These are phyloP conservation scores for Luffa aegyptiaca DNA, from an alignment of 306 rosid species.

Conservation along the genomic window DNA sequence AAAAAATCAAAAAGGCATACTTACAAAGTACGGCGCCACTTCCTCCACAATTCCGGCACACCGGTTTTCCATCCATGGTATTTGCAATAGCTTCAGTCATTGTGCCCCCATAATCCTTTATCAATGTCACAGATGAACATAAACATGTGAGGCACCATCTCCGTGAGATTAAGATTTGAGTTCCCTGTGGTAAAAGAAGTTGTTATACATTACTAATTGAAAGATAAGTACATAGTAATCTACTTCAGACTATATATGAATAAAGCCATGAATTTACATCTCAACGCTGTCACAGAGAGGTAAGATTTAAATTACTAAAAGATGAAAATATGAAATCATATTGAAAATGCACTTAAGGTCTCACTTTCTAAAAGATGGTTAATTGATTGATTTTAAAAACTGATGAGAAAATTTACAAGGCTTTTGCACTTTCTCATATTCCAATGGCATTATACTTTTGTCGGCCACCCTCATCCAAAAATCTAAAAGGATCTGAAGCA, in stretches of 20 bases:
- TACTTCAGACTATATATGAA: background rate
- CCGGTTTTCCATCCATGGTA: constrained; percentile 51
- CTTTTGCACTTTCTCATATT: background rate
- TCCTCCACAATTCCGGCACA: constrained; percentile 81
- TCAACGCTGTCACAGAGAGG: background rate
- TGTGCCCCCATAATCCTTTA: constrained; percentile 21
- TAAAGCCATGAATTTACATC: background rate
- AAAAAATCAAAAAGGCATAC: constrained; percentile 10
- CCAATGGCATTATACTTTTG: background rate
- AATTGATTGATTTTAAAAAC: background rate
- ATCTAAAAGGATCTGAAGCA: background rate
- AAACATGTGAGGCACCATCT: constrained; percentile 62
- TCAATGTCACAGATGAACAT: constrained; percentile 44
- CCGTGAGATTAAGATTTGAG: constrained; percentile 37
- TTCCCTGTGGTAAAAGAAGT: constrained; percentile 26
- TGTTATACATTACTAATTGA: background rate
- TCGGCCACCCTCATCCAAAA: background rate
- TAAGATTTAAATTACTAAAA: background rate
- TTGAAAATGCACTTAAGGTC: background rate
- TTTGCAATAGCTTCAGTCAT: constrained; percentile 27
- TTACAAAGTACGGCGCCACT: constrained; percentile 80
- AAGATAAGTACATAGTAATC: background rate
- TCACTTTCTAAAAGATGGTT: background rate
- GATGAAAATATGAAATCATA: background rate
- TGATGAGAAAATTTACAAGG: too few relatives aligned